These are phyloP conservation scores for Microdochium trichocladiopsis DNA, from an alignment of 2,329 filamentous ascomycete species.

Conservation along the genomic window DNA sequence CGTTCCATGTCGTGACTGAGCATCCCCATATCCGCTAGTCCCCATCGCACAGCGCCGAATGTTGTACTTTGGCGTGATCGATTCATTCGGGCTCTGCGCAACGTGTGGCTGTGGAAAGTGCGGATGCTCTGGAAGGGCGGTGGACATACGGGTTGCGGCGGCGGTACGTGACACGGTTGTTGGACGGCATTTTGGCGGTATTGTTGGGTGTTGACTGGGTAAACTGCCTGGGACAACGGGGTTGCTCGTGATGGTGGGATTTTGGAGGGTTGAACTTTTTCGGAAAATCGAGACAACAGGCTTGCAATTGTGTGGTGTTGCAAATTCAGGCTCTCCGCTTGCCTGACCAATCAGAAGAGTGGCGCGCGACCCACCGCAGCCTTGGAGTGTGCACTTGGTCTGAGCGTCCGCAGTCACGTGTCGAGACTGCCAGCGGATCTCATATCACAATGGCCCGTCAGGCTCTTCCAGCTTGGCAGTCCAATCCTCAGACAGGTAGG, in stretches of 20 bases:
- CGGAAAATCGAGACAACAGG: neutral
- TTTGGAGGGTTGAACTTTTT: conserved; percentile 1
- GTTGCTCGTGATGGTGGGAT: neutral
- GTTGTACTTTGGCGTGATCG: neutral
- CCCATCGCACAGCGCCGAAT: neutral
- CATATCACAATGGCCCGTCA: neutral
- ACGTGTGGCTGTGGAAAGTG: neutral
- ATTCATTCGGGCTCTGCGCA: neutral
- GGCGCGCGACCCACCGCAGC: neutral
- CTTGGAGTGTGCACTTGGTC: neutral
- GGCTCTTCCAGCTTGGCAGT: neutral
- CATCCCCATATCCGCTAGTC: neutral
- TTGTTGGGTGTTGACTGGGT: conserved; percentile 13
- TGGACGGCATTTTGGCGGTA: conserved; percentile 44
- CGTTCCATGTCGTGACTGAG: neutral
- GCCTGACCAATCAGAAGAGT: neutral
- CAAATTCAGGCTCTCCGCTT: neutral
- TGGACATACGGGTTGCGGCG: conserved; percentile 71
- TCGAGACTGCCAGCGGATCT: neutral
- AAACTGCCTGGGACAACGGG: conserved; percentile 5
- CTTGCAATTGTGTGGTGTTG: neutral
- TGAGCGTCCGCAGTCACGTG: neutral
- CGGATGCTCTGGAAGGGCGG: conserved; percentile 10
- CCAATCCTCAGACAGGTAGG: too few species aligned
- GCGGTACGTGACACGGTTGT: conserved; percentile 60